Base-by-base conservation (phyloP, 2,329 filamentous ascomycete genomes). In the Aspergillus spinulosporus region DNA sequence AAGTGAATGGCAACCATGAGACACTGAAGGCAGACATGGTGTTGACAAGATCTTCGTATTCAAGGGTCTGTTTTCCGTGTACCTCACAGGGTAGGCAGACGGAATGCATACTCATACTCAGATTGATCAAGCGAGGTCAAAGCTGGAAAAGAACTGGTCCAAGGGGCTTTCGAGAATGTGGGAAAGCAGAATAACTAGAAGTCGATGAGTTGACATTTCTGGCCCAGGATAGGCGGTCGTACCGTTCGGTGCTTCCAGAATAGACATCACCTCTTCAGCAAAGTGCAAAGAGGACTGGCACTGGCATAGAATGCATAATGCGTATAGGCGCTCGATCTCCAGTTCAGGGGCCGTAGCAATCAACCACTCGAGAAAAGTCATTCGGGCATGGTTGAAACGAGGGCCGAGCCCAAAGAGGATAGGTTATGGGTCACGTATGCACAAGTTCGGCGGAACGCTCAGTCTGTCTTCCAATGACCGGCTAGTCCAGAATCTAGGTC, bases 381-480 rank as follows among this genome's bases (percentile, higher is more conserved):
- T 28, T 12, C 31, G 43, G 14, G 34, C 32, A 40, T 28, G 14
- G n/a, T 40, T 28, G 28, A 42, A 14, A 29, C 12, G 28, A 14
- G 15, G 21, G n/a, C 36, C 45, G 40, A 31, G 42, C 32, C 49
- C n/a, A 34, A 1, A 5, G 2, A 29, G 21, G 40, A 49, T 29
- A 37, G 29, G 31, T 7, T 9, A 15, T 32, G 29, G 39, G 47
- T 42, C 46, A 39, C 32, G 26, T 36, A 12, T 26, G 42, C 26
- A 32, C 4, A 26, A 31, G 32, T 32, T 37, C 15, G 8, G 15
- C 15, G 14, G 15, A n/a, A 14, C 39, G 26, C 58, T 89, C 81
- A 96, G 73, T 97, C 93, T 21, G 87, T 88, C 79, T 97, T 97
- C 92, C 93, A 97, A 73, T 97, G 93, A 39, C 84, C 85, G 3